Evolutionary conservation across 495 filamentous ascomycete species (phyloP), one percentile per base, ranked within the genome.

Genomic region (Clohesyomyces aquaticus): DNA sequence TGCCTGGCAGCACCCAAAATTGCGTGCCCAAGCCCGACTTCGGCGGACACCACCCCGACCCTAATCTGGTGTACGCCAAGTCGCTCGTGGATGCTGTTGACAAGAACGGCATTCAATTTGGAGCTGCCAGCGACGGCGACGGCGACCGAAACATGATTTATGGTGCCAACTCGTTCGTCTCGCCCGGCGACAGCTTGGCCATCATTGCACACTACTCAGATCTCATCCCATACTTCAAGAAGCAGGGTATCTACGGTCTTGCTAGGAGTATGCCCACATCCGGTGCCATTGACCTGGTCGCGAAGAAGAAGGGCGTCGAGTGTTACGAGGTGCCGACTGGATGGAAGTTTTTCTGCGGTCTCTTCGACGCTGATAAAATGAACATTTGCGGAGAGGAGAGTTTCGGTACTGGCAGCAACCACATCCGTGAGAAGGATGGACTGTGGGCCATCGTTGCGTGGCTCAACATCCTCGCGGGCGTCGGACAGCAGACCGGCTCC

Each of bases 61-160:
- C 94, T 56, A 98, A 98, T 79, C 84, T 98, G 19, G 95, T 94
- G n/a, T 98, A 98, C 67, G 94, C 94, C 0, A 91, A 95, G 77
- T 93, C 92, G 38, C 83, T 98, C 8, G 94, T 98, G 53, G 91
- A 94, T 72, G 90, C 85, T 46, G 94, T 98, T 19, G 89, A 98
- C 77, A 90, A 91, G 79, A 86, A 91, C 68, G 82, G 84, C 32
- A 91, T 98, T 67, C 95, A 94, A 70, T 98, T 98, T 73, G 94
- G 94, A 69, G 94, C 94, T 43, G 94, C 94, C 38, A 93, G 88
- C 70, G 94, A 98, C 68, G 94, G 94, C 66, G 94, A 98, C 70
- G 94, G 94, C 69, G 94, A 98, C 79, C 90, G 94, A 59, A 98
- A 98, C 83, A 98, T 98, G 94, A 98, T 98, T 72, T 98, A 98